Base-by-base conservation (phyloP, 192 early-diverging fungal species). In the Anaeromyces robustus region DNA sequence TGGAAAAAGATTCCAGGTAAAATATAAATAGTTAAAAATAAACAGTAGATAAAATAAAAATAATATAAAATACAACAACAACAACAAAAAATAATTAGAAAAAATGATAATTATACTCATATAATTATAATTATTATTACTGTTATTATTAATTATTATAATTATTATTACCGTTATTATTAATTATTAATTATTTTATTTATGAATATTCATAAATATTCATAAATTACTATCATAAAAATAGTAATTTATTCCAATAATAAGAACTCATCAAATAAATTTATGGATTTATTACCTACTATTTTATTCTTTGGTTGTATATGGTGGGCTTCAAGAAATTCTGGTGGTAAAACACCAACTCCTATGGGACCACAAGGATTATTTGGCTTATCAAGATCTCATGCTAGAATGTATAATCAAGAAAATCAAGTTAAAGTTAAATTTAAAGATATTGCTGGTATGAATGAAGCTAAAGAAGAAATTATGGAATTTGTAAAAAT, bases 401-500 rank as follows among this genome's bases (percentile, higher is more conserved):
- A 94, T 43, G 98, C 98, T 29, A 95, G 94, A 86, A 86, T 99
- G 88, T 99, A 93, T 87, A 99, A 98, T 89, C 94, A 97, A 84
- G 96, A 99, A 84, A 94, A 93, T 1, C 95, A 97, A 59, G 93
- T 99, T 79, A 91, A 94, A 81, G 94, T 99, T 68, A 97, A 97
- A 83, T 99, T 99, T 86, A 97, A 97, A 90, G 97, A 99, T 85
- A 97, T 99, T 1, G 98, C 98, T 17, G 98, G 98, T 14, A 95
- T 95, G 86, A 97, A 99, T 88, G 98, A 99, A 84, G 98, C 97
- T 59, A 99, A 99, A 89, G 93, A 95, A 83, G 98, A 99, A 87
- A 99, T 99, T 78, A 99, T 99, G 98, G 98, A 99, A 89, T 99
- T 99, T 94, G 98, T 99, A 80, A 97, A 98, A n/a, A 80, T 80